Conservation (phyloP, 805 yeast species). For the Scheffersomyces coipomensis region DNA sequence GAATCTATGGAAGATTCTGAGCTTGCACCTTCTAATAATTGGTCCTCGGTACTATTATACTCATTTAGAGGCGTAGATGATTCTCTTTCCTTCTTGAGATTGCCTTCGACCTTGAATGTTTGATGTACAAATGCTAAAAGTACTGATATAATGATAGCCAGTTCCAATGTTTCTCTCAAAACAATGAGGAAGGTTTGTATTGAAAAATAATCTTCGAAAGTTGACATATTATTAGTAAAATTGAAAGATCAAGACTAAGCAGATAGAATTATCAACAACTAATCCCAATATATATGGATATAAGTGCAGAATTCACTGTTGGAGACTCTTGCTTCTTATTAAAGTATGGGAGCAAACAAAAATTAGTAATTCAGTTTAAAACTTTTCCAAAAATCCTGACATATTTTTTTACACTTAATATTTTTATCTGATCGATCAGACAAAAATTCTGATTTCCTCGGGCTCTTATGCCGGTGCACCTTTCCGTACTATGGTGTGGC, state of each 20-base stretch:
- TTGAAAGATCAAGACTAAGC: too few relatives aligned
- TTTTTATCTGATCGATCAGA: conserved; percentile 10
- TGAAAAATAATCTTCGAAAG: conserved; percentile 50
- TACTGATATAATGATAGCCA: conserved; percentile 74
- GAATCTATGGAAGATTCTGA: neutral
- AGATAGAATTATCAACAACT: too few relatives aligned
- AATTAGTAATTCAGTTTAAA: too few relatives aligned
- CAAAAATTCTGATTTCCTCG: too few relatives aligned
- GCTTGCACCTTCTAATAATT: neutral
- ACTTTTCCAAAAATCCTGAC: too few relatives aligned
- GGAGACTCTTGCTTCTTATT: too few relatives aligned
- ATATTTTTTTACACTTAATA: too few relatives aligned
- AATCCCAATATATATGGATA: too few relatives aligned
- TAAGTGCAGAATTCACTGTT: too few relatives aligned
- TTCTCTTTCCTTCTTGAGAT: conserved; percentile 1
- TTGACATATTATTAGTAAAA: too few relatives aligned
- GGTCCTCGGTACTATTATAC: neutral
- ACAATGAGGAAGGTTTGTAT: conserved; percentile 74
- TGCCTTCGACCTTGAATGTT: conserved; percentile 24
- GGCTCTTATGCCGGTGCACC: neutral
- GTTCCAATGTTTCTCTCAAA: conserved; percentile 70
- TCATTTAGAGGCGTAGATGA: neutral
- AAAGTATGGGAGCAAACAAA: too few relatives aligned
- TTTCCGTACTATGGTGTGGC: neutral
- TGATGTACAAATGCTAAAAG: conserved; percentile 69